A percentile compares a stretch with the other conserved stretches of the same genome.
phyloP scores from a whole-genome alignment of 495 filamentous ascomycete genomes.

The Podospora conica region DNA sequence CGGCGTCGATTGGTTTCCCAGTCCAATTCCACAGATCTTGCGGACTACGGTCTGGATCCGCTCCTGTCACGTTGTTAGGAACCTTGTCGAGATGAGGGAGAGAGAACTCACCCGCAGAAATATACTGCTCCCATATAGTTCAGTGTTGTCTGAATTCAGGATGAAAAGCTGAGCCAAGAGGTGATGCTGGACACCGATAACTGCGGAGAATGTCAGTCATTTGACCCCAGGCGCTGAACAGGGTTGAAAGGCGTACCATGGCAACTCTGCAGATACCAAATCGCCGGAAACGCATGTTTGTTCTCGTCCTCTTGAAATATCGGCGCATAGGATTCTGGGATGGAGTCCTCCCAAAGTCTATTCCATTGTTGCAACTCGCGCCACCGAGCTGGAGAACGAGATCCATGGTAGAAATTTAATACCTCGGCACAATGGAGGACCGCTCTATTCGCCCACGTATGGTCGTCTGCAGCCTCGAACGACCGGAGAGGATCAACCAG shows the following conservation, averaged over 20 bases:
- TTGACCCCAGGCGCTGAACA: neutral
- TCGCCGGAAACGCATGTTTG: conserved; percentile 35
- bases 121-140: neutral
- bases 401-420: conserved; percentile 46
- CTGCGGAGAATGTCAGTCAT: conserved; percentile 20
- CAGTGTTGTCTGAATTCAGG: neutral
- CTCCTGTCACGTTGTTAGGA: conserved; percentile 21
- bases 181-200: conserved; percentile 50
- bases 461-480: conserved; percentile 36
- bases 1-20: conserved; percentile 45
- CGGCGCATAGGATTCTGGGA: conserved; percentile 34
- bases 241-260: conserved; percentile 32
- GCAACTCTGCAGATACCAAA: conserved; percentile 43
- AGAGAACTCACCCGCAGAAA: neutral
- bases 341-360: conserved; percentile 29
- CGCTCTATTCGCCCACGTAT: conserved; percentile 49
- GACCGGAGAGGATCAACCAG: conserved; percentile 37
- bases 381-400: conserved; percentile 24
- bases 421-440: conserved; percentile 49
- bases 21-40: conserved; percentile 46
- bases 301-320: conserved; percentile 28
- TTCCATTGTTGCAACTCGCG: conserved; percentile 27
- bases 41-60: conserved; percentile 39
- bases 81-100: neutral
- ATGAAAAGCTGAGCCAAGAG: conserved; percentile 46